Evolutionary conservation across 1,139 yeast genomes (phyloP).

Genomic region (Geotrichum histeridarum): DNA sequence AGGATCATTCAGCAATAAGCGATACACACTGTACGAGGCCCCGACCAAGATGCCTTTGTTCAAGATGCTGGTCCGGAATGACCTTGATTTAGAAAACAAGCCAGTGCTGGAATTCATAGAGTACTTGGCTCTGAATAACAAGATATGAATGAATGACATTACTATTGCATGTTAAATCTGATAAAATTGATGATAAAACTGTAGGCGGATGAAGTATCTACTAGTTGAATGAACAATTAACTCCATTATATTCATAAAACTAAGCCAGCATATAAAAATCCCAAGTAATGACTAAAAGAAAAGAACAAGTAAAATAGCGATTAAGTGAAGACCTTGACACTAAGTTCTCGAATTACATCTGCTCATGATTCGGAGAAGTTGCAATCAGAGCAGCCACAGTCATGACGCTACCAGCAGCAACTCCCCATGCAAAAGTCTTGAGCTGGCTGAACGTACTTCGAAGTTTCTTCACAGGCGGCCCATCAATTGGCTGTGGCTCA

Average conservation of each 20-base stretch:
- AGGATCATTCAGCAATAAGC: conserved; percentile 3
- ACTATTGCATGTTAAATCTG: too few species aligned
- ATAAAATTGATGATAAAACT: too few species aligned
- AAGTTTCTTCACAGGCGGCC: conserved; percentile 6
- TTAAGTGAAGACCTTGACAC: too few species aligned
- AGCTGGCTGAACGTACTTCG: conserved; percentile 2
- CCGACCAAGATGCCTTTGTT: conserved; percentile 36
- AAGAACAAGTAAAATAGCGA: too few species aligned
- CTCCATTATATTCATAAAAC: too few species aligned
- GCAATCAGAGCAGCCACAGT: conserved; percentile 28
- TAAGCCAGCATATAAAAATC: too few species aligned
- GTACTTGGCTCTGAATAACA: conserved; percentile 22
- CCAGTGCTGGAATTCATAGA: conserved; percentile 34
- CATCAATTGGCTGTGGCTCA: conserved; percentile 3
- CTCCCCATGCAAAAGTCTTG: conserved; percentile 22
- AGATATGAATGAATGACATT: background rate
- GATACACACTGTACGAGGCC: conserved; percentile 37
- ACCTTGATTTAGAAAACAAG: conserved; percentile 37
- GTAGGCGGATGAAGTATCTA: too few species aligned
- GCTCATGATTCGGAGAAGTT: conserved; percentile 16
- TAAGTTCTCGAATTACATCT: background rate
- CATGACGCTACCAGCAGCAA: conserved; percentile 26
- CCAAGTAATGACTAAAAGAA: too few species aligned
- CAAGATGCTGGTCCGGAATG: conserved; percentile 38
- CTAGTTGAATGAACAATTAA: too few species aligned